A percentile compares a stretch with the other conserved stretches of the same genome.
phyloP scores from a whole-genome alignment of 1,284 basidiomycete species.

The Irpex sp. region DNA sequence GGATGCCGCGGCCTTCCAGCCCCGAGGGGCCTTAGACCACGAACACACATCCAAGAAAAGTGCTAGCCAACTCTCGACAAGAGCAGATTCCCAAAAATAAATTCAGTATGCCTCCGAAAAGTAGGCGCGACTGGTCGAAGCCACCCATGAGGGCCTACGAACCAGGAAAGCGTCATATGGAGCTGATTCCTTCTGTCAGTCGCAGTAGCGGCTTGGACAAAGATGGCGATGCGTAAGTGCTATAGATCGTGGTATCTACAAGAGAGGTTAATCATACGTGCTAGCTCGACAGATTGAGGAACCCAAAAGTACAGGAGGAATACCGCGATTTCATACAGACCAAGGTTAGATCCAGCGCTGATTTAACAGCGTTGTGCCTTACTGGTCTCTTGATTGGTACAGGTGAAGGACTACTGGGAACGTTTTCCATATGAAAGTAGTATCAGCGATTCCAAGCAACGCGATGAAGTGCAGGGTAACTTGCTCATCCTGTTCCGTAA shows the following conservation, averaged over 20 bases:
- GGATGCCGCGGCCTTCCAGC: too few relatives aligned
- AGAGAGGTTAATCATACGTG: slow-evolving; percentile 24
- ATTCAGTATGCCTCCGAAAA: slow-evolving; percentile 2
- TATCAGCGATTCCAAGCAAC: slow-evolving; percentile 34
- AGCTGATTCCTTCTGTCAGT: slow-evolving; percentile 64
- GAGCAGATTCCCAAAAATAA: not conserved
- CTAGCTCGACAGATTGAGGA: slow-evolving; percentile 49
- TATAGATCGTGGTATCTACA: slow-evolving; percentile 4
- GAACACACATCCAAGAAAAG: not conserved
- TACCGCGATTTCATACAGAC: slow-evolving; percentile 58
- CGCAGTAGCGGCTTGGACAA: slow-evolving; percentile 68
- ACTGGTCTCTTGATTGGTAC: not conserved
- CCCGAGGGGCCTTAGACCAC: not conserved
- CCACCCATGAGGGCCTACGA: slow-evolving; percentile 16
- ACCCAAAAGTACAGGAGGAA: slow-evolving; percentile 54
- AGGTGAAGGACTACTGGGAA: slow-evolving; percentile 47
- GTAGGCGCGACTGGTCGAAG: slow-evolving; percentile 1
- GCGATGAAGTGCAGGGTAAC: slow-evolving; percentile 56
- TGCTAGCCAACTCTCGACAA: not conserved
- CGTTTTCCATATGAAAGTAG: slow-evolving; percentile 28
- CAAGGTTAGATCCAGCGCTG: slow-evolving; percentile 40
- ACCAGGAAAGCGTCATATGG: slow-evolving; percentile 38
- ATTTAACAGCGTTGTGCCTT: too few relatives aligned
- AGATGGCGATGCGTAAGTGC: slow-evolving; percentile 68
- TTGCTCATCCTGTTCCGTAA: slow-evolving; percentile 64